Percentiles rank a stretch among this genome's conserved stretches.
These are phyloP conservation scores for Phytophthora citrophthora DNA, from an alignment of 352 stramenopile genomes.

Conservation along the genomic window DNA sequence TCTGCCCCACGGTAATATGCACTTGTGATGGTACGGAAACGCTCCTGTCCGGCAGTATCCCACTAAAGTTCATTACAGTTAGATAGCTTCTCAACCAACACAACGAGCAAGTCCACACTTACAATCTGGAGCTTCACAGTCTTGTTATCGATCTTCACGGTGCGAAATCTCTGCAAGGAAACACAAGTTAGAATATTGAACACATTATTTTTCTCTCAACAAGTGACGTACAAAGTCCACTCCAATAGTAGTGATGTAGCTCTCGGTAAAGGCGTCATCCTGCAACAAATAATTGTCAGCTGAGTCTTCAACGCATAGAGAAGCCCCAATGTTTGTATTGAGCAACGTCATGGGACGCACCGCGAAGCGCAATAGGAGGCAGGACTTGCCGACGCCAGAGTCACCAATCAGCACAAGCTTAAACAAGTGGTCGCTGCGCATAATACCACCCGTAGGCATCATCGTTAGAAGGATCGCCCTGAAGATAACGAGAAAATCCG, in stretches of 20 bases:
- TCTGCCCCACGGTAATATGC: constrained; percentile 99
- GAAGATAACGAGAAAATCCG: constrained; percentile 9
- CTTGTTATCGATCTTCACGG: constrained; percentile 99
- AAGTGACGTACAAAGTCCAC: constrained; percentile 92
- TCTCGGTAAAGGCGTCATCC: constrained; percentile 98
- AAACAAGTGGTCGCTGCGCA: constrained; percentile 93
- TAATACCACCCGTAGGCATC: background rate
- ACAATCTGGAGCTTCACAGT: constrained; percentile 99
- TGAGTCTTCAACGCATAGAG: background rate
- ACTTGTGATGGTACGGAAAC: constrained; percentile 98
- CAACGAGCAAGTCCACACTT: constrained; percentile 23
- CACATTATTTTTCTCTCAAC: background rate
- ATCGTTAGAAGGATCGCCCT: constrained; percentile 19
- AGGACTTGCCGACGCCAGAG: constrained; percentile 98
- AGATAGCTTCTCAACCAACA: background rate
- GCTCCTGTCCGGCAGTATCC: constrained; percentile 99
- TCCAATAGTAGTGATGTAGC: constrained; percentile 96
- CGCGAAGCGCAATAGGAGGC: constrained; percentile 96
- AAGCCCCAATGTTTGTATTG: background rate
- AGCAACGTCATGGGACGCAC: constrained; percentile 57
- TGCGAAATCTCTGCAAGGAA: constrained; percentile 89
- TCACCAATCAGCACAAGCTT: constrained; percentile 99
- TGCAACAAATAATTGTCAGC: constrained; percentile 24
- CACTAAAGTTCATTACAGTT: constrained; percentile 59
- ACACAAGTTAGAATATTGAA: constrained; percentile 10